Conservation (phyloP, 2,329 filamentous ascomycete species). For the Diaporthe citrichinensis region DNA sequence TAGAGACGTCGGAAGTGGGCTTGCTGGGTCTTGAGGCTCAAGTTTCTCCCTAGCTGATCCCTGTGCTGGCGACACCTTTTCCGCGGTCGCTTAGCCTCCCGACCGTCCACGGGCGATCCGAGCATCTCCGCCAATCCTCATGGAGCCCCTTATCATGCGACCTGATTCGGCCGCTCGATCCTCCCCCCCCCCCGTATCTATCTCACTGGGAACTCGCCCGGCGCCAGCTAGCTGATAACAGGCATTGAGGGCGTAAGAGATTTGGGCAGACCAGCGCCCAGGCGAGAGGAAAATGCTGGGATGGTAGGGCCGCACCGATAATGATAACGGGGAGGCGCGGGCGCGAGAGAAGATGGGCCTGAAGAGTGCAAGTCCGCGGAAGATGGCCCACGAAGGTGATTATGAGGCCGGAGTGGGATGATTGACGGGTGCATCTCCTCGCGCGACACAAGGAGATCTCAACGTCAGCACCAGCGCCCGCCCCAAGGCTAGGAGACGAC, state of each 20-base stretch:
- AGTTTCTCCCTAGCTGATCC: not conserved
- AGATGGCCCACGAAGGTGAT: not conserved
- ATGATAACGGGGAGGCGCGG: not conserved
- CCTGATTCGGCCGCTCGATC: slow-evolving; percentile 21
- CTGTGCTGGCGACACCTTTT: slow-evolving; percentile 6
- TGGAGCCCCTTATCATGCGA: slow-evolving; percentile 25
- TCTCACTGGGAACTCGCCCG: not conserved
- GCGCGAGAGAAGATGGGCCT: not conserved
- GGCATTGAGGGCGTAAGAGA: not conserved
- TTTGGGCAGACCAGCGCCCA: not conserved
- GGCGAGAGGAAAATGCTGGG: not conserved
- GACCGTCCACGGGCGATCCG: not conserved
- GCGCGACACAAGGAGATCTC: slow-evolving; percentile 27
- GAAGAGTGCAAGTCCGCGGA: slow-evolving; percentile 22
- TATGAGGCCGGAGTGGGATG: slow-evolving; percentile 17
- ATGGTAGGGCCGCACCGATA: not conserved
- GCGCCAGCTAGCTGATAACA: slow-evolving; percentile 13
- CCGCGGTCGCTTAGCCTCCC: slow-evolving; percentile 13
- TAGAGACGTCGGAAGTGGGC: slow-evolving; percentile 7
- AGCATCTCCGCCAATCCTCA: slow-evolving; percentile 35
- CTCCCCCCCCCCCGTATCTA: not conserved
- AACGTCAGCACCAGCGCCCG: slow-evolving; percentile 12
- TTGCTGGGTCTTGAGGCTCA: slow-evolving; percentile 16
- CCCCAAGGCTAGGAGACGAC: not conserved
- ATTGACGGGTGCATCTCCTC: slow-evolving; percentile 28